Conservation (phyloP, 2,329 filamentous ascomycete species). For the Xylariaceae sp. region DNA sequence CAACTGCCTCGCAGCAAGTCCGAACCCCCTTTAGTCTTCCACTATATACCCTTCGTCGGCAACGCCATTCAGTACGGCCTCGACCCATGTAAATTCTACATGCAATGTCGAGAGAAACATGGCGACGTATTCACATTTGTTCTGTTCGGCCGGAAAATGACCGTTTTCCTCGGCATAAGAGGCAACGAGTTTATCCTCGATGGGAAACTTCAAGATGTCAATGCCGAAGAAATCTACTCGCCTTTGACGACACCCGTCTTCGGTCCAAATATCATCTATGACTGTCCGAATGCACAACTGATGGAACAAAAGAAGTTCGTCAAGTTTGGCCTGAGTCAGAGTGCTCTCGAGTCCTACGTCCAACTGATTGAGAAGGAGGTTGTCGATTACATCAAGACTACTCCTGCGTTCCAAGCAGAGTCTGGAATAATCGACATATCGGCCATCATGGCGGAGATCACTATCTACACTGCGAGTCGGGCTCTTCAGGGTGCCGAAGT, state of each 20-base stretch:
- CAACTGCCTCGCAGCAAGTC: constrained; percentile 40
- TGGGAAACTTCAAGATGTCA: constrained; percentile 49
- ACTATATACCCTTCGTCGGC: constrained; percentile 60
- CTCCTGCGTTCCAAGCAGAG: constrained; percentile 54
- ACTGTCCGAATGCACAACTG: constrained; percentile 77
- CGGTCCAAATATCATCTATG: constrained; percentile 75
- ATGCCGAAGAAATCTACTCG: constrained; percentile 52
- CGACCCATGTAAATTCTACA: constrained; percentile 66
- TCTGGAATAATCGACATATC: constrained; percentile 62
- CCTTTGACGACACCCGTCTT: constrained; percentile 57
- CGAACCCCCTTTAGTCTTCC: constrained; percentile 54
- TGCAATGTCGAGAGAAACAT: constrained; percentile 44
- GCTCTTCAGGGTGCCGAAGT: constrained; percentile 74
- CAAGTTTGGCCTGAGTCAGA: constrained; percentile 65
- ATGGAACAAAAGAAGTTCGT: constrained; percentile 89
- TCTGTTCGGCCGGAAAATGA: constrained; percentile 48
- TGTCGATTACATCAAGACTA: constrained; percentile 56
- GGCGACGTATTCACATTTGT: constrained; percentile 54
- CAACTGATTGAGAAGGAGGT: constrained; percentile 68
- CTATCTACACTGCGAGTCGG: constrained; percentile 75
- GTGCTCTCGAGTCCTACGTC: constrained; percentile 63
- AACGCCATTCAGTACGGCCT: constrained; percentile 70
- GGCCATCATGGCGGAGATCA: constrained; percentile 69
- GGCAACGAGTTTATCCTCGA: constrained; percentile 57
- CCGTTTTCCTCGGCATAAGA: constrained; percentile 45